Evolutionary conservation across 2,329 filamentous ascomycete species (phyloP).

Genomic region (Alternaria sp.): DNA sequence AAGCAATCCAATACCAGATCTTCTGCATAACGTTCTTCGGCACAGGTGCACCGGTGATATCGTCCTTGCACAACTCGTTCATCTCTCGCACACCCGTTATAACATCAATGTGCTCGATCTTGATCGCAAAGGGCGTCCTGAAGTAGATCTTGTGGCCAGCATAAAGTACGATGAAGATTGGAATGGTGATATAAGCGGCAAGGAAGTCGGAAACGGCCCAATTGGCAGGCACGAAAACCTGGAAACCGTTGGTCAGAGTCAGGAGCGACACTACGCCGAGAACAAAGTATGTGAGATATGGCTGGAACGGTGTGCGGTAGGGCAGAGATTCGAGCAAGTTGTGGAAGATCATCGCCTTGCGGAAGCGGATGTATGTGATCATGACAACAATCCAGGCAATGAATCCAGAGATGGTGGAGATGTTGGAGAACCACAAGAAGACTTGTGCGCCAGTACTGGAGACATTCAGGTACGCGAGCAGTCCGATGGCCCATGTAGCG

Average conservation of each 20-base stretch:
- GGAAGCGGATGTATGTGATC: slow-evolving; percentile 67
- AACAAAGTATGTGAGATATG: slow-evolving; percentile 65
- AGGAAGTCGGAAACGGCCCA: slow-evolving; percentile 59
- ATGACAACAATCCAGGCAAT: slow-evolving; percentile 63
- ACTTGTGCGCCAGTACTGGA: slow-evolving; percentile 54
- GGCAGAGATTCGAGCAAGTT: slow-evolving; percentile 63
- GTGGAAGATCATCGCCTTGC: slow-evolving; percentile 54
- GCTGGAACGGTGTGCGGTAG: slow-evolving; percentile 56
- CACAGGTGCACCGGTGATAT: slow-evolving; percentile 37
- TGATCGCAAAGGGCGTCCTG: slow-evolving; percentile 36
- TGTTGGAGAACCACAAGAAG: slow-evolving; percentile 75
- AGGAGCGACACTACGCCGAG: slow-evolving; percentile 54
- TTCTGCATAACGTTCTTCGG: slow-evolving; percentile 43
- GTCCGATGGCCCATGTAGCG: slow-evolving; percentile 50
- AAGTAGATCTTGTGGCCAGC: slow-evolving; percentile 44
- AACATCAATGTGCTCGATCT: slow-evolving; percentile 39
- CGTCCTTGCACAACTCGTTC: slow-evolving; percentile 44
- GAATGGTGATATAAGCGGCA: slow-evolving; percentile 57
- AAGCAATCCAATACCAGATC: slow-evolving; percentile 49
- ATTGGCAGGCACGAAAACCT: slow-evolving; percentile 61
- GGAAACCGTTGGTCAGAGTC: slow-evolving; percentile 46
- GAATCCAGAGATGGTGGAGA: slow-evolving; percentile 65
- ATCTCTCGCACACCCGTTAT: slow-evolving; percentile 45
- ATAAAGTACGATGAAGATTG: slow-evolving; percentile 45
- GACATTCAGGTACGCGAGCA: slow-evolving; percentile 59